A percentile compares a stretch with the other conserved stretches of the same genome.
These are phyloP conservation scores for Arabis alpina DNA, from an alignment of 345 rosid genomes.

Conservation along the genomic window DNA sequence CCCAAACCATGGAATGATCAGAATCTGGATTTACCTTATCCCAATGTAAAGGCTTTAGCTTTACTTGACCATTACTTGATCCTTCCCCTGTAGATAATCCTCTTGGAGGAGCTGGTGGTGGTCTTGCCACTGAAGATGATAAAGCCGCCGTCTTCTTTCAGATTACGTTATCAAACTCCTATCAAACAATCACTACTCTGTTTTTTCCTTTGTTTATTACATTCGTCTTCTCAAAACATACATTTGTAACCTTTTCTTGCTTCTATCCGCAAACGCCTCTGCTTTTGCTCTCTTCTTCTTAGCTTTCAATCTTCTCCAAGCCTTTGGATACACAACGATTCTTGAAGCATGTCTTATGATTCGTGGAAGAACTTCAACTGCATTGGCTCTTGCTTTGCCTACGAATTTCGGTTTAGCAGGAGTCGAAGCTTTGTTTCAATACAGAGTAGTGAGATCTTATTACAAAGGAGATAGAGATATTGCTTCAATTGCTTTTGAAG, in stretches of 20 bases:
- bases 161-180: slow-evolving; percentile 48
- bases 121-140: slow-evolving; percentile 41
- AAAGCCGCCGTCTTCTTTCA: slow-evolving; percentile 40
- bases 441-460: slow-evolving; percentile 52
- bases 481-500: slow-evolving; percentile 51
- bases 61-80: slow-evolving; percentile 60
- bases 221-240: slow-evolving; percentile 57
- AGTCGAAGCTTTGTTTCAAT: slow-evolving; percentile 76
- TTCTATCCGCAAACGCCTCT: slow-evolving; percentile 77
- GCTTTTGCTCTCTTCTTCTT: slow-evolving; percentile 66
- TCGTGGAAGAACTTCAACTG: slow-evolving; percentile 65
- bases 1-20: slow-evolving; percentile 94
- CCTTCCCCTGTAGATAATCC: slow-evolving; percentile 45
- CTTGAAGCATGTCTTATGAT: slow-evolving; percentile 67
- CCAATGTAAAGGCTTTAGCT: slow-evolving; percentile 90
- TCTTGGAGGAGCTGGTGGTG: slow-evolving; percentile 48
- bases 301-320: slow-evolving; percentile 50
- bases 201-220: slow-evolving; percentile 45
- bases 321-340: slow-evolving; percentile 53
- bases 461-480: slow-evolving; percentile 31
- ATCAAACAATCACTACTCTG: slow-evolving; percentile 49
- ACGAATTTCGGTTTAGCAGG: slow-evolving; percentile 61
- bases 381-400: slow-evolving; percentile 70
- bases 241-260: slow-evolving; percentile 54
- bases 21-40: slow-evolving; percentile 68